Evolutionary conservation across 306 rosid species (phyloP), one percentile per base, ranked within the genome.

Genomic region (Abrus pulchellus): DNA sequence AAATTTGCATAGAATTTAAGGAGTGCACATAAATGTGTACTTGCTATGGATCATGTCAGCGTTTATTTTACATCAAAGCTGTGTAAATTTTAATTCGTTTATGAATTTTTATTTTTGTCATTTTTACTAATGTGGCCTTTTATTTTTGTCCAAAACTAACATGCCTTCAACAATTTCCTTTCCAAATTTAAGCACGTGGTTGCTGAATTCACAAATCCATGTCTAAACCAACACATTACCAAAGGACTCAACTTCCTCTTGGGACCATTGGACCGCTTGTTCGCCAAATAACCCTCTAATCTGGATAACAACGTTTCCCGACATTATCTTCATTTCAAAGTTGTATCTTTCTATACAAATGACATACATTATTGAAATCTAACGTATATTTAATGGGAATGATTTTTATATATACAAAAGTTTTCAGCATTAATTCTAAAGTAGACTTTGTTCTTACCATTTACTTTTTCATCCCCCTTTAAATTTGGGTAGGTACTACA

Each of bases 281-380:
- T 0, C 28, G 53, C 53, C 53, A 9, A 13, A 38, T 20, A 55
- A 55, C 36, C 66, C 12, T 10, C 41, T 40, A 10, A 55, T 38
- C 5, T 54, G 53, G 12, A 72, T 53, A 53, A 27, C 66, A 72
- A 55, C 3, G 38, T 54, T 73, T 52, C 49, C 41, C 75, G 32
- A 49, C 75, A 70, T 32, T 34, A 7, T n/a, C 63, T 52, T 52
- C 62, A 33, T 33, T 70, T 49, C 45, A 12, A 69, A 49, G 30
- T 32, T 48, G 60, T 69, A 69, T 48, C 75, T 12, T 69, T 70
- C 61, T 32, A 33, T 7, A 33, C 7, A 32, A 34, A 50, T 29
- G 29, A 3, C 13, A 48, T n/a, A 13, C 60, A 45, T 44, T 7
- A 67, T 44, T 67, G 27, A 45, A 68, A 14, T 47, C 48, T 63